A percentile compares a stretch with the other conserved stretches of the same genome.
These are phyloP conservation scores for Erysimum cheiranthoides DNA, from an alignment of 345 rosid genomes.

Conservation along the genomic window DNA sequence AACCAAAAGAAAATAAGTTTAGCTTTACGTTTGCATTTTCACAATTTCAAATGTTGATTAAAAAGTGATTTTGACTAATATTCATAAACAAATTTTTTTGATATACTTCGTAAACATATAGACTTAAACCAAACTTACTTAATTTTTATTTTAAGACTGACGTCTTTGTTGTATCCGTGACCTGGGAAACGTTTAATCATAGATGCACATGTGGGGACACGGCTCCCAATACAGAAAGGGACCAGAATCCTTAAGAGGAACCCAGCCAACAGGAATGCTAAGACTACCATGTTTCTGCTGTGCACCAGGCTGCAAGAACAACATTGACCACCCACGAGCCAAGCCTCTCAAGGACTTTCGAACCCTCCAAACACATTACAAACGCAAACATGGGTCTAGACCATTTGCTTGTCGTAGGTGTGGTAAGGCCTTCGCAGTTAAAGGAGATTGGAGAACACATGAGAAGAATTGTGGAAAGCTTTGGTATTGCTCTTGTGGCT, in stretches of 20 bases:
- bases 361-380: conserved; percentile 97
- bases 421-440: conserved; percentile 88
- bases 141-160: not conserved
- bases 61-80: not conserved
- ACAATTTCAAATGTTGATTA: conserved; percentile 1
- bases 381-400: conserved; percentile 91
- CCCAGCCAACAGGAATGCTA: conserved; percentile 96
- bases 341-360: conserved; percentile 91
- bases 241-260: conserved; percentile 88
- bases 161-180: not conserved
- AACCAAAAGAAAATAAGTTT: not conserved
- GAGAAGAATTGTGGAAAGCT: conserved; percentile 98
- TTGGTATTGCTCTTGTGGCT: conserved; percentile 95
- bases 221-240: conserved; percentile 96
- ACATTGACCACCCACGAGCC: conserved; percentile 91
- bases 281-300: conserved; percentile 95
- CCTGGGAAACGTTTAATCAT: conserved; percentile 14
- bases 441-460: conserved; percentile 99
- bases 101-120: not conserved
- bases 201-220: conserved; percentile 99
- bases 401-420: conserved; percentile 92
- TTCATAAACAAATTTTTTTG: not conserved
- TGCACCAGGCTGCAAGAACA: conserved; percentile 90
- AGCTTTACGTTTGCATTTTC: conserved; percentile 6
- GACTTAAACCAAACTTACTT: not conserved